These are phyloP conservation scores for Suillus plorans DNA, from an alignment of 768 basidiomycete species.

Conservation along the genomic window DNA sequence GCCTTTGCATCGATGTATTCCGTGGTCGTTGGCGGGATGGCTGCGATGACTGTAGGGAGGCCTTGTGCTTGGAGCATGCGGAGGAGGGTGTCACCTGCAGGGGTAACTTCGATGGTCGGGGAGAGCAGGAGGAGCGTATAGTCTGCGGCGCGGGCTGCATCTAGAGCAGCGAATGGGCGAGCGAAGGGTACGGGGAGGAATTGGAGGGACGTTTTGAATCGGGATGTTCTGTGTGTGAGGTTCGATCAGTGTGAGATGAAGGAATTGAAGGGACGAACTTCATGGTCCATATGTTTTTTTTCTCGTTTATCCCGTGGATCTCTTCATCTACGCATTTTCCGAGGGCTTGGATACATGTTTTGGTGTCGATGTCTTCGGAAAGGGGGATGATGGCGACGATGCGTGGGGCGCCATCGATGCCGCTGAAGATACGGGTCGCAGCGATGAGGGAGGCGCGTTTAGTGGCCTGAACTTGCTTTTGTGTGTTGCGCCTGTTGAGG, in stretches of 20 bases:
- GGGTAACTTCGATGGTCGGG: slow-evolving; percentile 75
- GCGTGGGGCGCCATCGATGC: slow-evolving; percentile 76
- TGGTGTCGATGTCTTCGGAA: slow-evolving; percentile 59
- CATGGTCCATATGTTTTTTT: slow-evolving; percentile 52
- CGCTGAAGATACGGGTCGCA: slow-evolving; percentile 63
- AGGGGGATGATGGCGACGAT: slow-evolving; percentile 89
- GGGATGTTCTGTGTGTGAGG: slow-evolving; percentile 58
- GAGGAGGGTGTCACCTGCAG: slow-evolving; percentile 84
- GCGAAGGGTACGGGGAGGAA: slow-evolving; percentile 77
- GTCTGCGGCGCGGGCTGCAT: slow-evolving; percentile 85
- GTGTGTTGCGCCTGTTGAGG: slow-evolving; percentile 77
- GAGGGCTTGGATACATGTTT: slow-evolving; percentile 53
- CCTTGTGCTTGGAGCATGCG: slow-evolving; percentile 90
- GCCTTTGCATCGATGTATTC: slow-evolving; percentile 58
- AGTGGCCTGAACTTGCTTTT: slow-evolving; percentile 72
- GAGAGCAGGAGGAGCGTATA: slow-evolving; percentile 88
- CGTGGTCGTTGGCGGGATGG: slow-evolving; percentile 55
- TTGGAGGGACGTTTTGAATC: slow-evolving; percentile 90
- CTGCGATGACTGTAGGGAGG: slow-evolving; percentile 78
- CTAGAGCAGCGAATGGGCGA: slow-evolving; percentile 73
- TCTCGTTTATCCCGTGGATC: slow-evolving; percentile 17
- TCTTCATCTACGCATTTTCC: slow-evolving; percentile 52
- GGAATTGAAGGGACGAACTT: slow-evolving; percentile 45
- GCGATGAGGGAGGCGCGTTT: not conserved
- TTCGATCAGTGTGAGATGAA: slow-evolving; percentile 1